A percentile compares a stretch with the other conserved stretches of the same genome.
Evolutionary conservation across 1,284 basidiomycete species (phyloP).

Genomic region (Naganishia sp.): DNA sequence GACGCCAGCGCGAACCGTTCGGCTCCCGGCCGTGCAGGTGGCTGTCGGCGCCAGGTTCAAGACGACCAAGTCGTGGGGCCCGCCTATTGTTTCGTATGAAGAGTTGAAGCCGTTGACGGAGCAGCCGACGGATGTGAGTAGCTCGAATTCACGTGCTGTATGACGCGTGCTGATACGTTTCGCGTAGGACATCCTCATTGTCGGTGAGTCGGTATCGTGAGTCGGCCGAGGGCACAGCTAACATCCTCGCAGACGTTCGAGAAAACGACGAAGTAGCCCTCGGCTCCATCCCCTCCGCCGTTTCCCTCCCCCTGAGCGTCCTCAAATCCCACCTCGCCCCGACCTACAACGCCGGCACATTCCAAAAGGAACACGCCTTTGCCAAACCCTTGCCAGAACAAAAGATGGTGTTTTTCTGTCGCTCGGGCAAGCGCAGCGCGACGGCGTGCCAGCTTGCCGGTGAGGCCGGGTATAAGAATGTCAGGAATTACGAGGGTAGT

Average conservation of each 20-base stretch:
- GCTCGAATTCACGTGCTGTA: no score
- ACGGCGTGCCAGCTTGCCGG: slow-evolving; percentile 82
- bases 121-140: slow-evolving; percentile 74
- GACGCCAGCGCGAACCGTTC: background rate
- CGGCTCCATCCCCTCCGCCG: slow-evolving; percentile 92
- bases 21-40: background rate
- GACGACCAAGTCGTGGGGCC: slow-evolving; percentile 59
- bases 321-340: slow-evolving; percentile 68
- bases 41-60: slow-evolving; percentile 15
- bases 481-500: slow-evolving; percentile 86
- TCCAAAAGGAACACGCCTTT: slow-evolving; percentile 76
- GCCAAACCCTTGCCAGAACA: slow-evolving; percentile 74
- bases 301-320: slow-evolving; percentile 85
- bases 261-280: slow-evolving; percentile 91
- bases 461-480: slow-evolving; percentile 79
- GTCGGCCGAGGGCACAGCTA: background rate
- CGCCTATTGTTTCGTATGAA: slow-evolving; percentile 71
- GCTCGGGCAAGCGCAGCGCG: slow-evolving; percentile 81
- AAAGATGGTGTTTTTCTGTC: slow-evolving; percentile 90
- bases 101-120: slow-evolving; percentile 80
- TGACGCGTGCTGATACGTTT: background rate
- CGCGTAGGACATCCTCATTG: slow-evolving; percentile 30
- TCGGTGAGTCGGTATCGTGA: slow-evolving; percentile 21
- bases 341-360: slow-evolving; percentile 61
- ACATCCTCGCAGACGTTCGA: slow-evolving; percentile 76